These are phyloP conservation scores for Yamadazyma scolyti DNA, from an alignment of 805 yeast species.

Conservation along the genomic window DNA sequence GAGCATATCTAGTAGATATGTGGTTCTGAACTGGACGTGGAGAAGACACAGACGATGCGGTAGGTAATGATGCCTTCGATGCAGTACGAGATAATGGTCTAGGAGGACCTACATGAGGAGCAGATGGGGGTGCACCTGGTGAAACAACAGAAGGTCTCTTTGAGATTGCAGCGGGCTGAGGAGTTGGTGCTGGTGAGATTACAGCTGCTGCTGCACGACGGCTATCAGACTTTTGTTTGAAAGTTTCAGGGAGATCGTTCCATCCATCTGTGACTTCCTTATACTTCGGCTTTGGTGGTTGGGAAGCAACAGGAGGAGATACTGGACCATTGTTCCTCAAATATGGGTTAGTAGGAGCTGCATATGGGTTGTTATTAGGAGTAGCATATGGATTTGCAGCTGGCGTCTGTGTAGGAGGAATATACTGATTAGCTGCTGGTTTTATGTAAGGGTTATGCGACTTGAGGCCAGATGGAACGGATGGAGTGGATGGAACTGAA, in stretches of 20 bases:
- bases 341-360: slow-evolving; percentile 28
- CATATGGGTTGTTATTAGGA: slow-evolving; percentile 20
- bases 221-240: slow-evolving; percentile 36
- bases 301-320: slow-evolving; percentile 20
- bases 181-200: slow-evolving; percentile 7
- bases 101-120: slow-evolving; percentile 20
- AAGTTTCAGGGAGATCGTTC: slow-evolving; percentile 64
- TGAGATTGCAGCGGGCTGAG: slow-evolving; percentile 15
- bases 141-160: slow-evolving; percentile 4
- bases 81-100: slow-evolving; percentile 21
- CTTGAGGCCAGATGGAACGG: slow-evolving; percentile 16
- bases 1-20: slow-evolving; percentile 38
- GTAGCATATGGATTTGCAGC: slow-evolving; percentile 13
- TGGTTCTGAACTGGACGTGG: slow-evolving; percentile 18
- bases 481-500: background rate
- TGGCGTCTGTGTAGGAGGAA: too few species aligned
- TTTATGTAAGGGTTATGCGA: slow-evolving; percentile 7
- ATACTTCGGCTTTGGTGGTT: slow-evolving; percentile 22
- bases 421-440: background rate
- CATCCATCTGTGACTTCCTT: slow-evolving; percentile 61
- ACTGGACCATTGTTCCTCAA: slow-evolving; percentile 20
- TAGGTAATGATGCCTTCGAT: slow-evolving; percentile 17
- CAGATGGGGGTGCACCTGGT: slow-evolving; percentile 13
- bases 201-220: slow-evolving; percentile 45
- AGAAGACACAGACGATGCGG: slow-evolving; percentile 6